Base-by-base conservation (phyloP, 2,329 filamentous ascomycete genomes). In the Colletotrichum theobromicola region DNA sequence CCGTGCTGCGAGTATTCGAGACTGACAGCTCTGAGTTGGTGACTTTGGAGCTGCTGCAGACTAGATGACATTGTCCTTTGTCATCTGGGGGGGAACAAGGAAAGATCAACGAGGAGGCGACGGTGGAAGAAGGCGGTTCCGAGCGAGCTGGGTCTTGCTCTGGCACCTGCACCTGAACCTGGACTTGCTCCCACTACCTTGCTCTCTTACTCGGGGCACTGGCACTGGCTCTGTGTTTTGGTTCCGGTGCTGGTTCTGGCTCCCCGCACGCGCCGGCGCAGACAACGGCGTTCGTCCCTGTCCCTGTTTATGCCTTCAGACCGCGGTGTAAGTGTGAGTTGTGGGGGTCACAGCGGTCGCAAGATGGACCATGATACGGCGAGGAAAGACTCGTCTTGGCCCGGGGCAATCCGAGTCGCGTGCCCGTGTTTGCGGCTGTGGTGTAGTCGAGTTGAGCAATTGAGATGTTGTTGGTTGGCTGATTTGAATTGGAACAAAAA, bases 31-130 rank as follows among this genome's bases (percentile, higher is more conserved):
- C 81, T 72, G 75, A 84, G 81, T 77, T 80, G 81, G 71, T 84
- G 82, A 77, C 75, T 78, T 75, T 81, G 81, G 75, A 80, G 67
- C 53, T 80, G 78, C 37, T 79, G 76, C 76, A 83, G 81, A 79
- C 79, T 81, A 73, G 82, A 80, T 81, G 85, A 84, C 86, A 87
- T 87, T 79, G 82, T 81, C 78, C 77, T 78, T 76, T 78, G 71
- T 71, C 42, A 71, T 75, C 64, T 72, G 65, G 16, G 75, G 77
- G 77, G 77, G 77, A 77, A 58, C 50, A 78, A 75, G 77, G 72
- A 77, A 79, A 76, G 74, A 80, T 80, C 77, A 78, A 80, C 78
- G 75, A 71, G 76, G 79, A 76, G 77, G 72, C 71, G 65, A 63
- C 35, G 24, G 67, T 53, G 37, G 67, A 58, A 57, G 73, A 61